Conservation (phyloP, 2,329 filamentous ascomycete genomes). For the Cladosporium oxysporum region DNA sequence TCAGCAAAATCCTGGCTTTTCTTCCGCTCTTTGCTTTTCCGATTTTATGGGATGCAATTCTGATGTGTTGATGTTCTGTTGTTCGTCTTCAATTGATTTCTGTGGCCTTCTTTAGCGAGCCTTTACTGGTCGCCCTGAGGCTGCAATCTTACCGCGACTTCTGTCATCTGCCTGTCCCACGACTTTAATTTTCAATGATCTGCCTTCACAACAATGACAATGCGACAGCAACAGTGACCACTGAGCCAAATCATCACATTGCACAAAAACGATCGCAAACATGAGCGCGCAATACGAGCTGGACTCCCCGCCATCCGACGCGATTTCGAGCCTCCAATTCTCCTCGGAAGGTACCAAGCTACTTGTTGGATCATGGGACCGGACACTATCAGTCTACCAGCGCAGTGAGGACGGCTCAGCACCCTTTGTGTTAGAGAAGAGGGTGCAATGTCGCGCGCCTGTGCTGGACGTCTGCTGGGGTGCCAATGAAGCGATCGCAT, state of each 20-base stretch:
- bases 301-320: slow-evolving; percentile 78
- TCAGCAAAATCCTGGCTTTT: neutral
- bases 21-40: neutral
- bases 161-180: neutral
- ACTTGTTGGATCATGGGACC: slow-evolving; percentile 94
- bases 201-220: neutral
- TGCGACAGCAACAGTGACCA: neutral
- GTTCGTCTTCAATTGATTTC: neutral
- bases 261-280: neutral
- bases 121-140: slow-evolving; percentile 1
- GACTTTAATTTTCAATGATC: slow-evolving; percentile 10
- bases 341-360: slow-evolving; percentile 76
- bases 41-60: neutral
- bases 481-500: slow-evolving; percentile 74
- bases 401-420: slow-evolving; percentile 49
- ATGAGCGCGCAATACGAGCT: slow-evolving; percentile 57
- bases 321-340: slow-evolving; percentile 83
- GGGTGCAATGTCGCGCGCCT: slow-evolving; percentile 68
- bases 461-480: slow-evolving; percentile 93
- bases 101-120: neutral
- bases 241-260: neutral
- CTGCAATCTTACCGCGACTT: slow-evolving; percentile 6
- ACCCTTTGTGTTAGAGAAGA: slow-evolving; percentile 44
- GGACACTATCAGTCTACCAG: slow-evolving; percentile 79
- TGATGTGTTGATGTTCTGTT: neutral